Conservation (phyloP, 1,284 basidiomycete genomes). For the Cutaneotrichosporon mucoides region DNA sequence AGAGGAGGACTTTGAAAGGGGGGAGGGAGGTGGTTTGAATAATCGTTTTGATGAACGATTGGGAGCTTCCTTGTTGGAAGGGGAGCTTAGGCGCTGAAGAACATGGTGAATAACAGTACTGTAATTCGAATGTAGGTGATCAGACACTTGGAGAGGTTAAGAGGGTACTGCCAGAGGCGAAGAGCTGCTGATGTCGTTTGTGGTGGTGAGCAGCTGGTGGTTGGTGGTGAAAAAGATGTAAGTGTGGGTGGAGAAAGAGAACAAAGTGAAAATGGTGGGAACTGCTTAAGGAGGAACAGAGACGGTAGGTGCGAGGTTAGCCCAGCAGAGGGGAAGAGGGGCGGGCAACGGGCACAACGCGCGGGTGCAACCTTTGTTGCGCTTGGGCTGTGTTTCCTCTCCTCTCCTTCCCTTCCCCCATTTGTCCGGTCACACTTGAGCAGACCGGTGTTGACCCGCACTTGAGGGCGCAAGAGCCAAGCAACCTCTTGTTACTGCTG, state of each 20-base stretch:
- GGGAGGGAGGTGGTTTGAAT: slow-evolving; percentile 7
- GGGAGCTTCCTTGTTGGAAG: slow-evolving; percentile 12
- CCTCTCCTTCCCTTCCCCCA: too few relatives aligned
- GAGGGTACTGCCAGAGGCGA: slow-evolving; percentile 14
- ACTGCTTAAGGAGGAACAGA: too few relatives aligned
- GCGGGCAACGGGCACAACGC: too few relatives aligned
- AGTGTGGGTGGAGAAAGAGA: slow-evolving; percentile 6
- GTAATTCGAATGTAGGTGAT: slow-evolving; percentile 10
- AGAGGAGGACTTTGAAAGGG: slow-evolving; percentile 8
- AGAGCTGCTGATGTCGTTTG: slow-evolving; percentile 6
- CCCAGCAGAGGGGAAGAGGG: too few relatives aligned
- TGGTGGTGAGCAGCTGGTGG: slow-evolving; percentile 5
- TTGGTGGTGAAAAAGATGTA: not conserved
- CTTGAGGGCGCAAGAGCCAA: too few relatives aligned
- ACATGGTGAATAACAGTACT: not conserved
- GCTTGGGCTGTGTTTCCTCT: too few relatives aligned
- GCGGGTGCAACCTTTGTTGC: too few relatives aligned
- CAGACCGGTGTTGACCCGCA: too few relatives aligned
- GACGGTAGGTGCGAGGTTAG: too few relatives aligned
- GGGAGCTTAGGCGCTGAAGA: not conserved
- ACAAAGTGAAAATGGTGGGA: not conserved
- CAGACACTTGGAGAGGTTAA: slow-evolving; percentile 16
- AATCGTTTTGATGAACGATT: slow-evolving; percentile 17
- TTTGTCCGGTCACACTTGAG: too few relatives aligned
- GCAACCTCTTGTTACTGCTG: too few relatives aligned